Evolutionary conservation across 163 green algal species (phyloP).

Genomic region (Volvox carteri): DNA sequence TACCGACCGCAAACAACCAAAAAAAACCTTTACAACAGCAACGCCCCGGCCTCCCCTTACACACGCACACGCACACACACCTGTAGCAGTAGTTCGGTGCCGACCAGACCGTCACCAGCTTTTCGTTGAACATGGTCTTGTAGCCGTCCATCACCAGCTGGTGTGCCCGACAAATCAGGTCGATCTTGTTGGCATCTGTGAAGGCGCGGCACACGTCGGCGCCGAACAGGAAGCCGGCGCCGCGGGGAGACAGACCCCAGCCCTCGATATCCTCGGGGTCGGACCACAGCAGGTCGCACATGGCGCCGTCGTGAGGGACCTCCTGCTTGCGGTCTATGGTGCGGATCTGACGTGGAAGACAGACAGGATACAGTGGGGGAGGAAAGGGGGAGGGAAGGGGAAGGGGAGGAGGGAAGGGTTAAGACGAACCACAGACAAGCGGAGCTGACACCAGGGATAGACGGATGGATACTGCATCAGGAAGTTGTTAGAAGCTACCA

Average conservation of each 20-base stretch:
- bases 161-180: conserved; percentile 95
- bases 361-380: no score
- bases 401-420: no score
- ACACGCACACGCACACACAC: no score
- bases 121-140: conserved; percentile 98
- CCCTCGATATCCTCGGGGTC: conserved; percentile 98
- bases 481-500: no score
- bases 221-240: conserved; percentile 99
- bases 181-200: conserved; percentile 91
- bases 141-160: conserved; percentile 99
- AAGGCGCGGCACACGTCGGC: conserved; percentile 94
- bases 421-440: no score
- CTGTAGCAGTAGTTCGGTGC: conserved; percentile 99
- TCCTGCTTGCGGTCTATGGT: conserved; percentile 98
- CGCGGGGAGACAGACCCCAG: conserved; percentile 96
- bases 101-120: conserved; percentile 98
- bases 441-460: no score
- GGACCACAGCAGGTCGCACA: conserved; percentile 99
- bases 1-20: no score
- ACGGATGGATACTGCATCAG: no score
- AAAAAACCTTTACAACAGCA: no score
- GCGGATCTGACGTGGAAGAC: conserved; percentile 93
- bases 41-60: no score
- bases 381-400: not conserved
- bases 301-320: conserved; percentile 97